Evolutionary conservation across 75 land plant genomes (phyloP), one percentile per base, ranked within the genome.

Genomic region (Selaginella moellendorffii): DNA sequence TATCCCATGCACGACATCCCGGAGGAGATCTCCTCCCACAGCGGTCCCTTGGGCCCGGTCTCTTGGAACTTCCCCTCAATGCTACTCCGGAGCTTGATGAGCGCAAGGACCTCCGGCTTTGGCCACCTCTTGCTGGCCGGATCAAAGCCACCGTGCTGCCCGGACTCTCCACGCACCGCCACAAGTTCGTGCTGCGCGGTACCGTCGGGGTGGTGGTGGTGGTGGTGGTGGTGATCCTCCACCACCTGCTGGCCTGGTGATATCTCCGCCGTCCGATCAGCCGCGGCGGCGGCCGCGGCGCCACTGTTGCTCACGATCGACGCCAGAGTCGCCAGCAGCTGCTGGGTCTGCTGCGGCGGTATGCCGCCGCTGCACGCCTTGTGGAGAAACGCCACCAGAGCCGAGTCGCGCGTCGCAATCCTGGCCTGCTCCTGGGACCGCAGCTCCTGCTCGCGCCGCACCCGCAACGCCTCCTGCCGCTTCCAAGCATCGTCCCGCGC

Each of bases 21-120:
- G 0, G 70, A 20, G 0, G 83, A 77, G 31, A 83, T 78, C 54
- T 83, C 86, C 42, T 83, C 86, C 86, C 86, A 83, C 23, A 83
- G 63, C 0, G 83, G 80, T 0, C 83, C 83, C 63, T 83, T 83
- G 1, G 86, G 83, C 0, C 86, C 83, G 17, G 71, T 66, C 61
- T 81, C 86, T n/a, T 75, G 78, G 30, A 81, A 83, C 68, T 66
- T 81, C 2, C 46, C 10, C 12, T 80, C 83, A 12, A 83, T 31
- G 0, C 27, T 61, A 1, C 72, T 80, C 2, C 86, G 53, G 1
- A 81, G 68, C 24, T 71, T 64, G 56, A 83, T 83, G 60, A 83
- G 67, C 0, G 83, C 83, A 26, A 72, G 66, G 0, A 83, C 78
- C 42, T 80, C 86, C 20, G 69, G 73, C 62, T 78, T 83, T 0